Evolutionary conservation across 2,329 filamentous ascomycete genomes (phyloP).

Genomic region (Fusarium sambucinum): DNA sequence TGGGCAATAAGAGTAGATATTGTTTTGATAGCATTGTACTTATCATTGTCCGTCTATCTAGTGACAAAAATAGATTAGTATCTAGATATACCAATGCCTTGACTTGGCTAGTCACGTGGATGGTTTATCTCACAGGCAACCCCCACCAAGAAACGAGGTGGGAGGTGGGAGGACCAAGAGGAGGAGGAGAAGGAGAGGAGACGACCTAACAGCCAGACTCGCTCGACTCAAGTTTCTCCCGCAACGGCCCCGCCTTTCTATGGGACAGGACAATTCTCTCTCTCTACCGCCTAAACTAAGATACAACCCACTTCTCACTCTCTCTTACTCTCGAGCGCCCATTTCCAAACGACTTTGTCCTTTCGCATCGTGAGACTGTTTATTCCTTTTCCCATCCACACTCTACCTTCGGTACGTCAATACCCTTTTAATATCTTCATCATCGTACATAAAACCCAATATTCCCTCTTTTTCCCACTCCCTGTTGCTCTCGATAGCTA

Average conservation of each 20-base stretch:
- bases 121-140: conserved; percentile 48
- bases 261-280: conserved; percentile 36
- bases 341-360: conserved; percentile 40
- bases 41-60: background rate
- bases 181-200: conserved; percentile 38
- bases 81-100: too few relatives aligned
- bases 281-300: conserved; percentile 43
- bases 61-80: background rate
- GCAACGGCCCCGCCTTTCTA: conserved; percentile 48
- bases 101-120: conserved; percentile 49
- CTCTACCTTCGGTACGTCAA: conserved; percentile 36
- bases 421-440: background rate
- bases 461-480: conserved; percentile 2
- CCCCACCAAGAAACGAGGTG: conserved; percentile 49
- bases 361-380: conserved; percentile 43
- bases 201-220: conserved; percentile 3
- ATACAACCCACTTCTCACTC: conserved; percentile 35
- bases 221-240: conserved; percentile 48
- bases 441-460: background rate
- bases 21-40: background rate
- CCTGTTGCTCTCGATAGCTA: conserved; percentile 39
- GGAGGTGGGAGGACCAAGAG: conserved; percentile 4
- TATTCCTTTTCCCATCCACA: conserved; percentile 26
- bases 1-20: background rate
- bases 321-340: conserved; percentile 31